Conservation (phyloP, 352 stramenopile species). For the Phytophthora sojae region DNA sequence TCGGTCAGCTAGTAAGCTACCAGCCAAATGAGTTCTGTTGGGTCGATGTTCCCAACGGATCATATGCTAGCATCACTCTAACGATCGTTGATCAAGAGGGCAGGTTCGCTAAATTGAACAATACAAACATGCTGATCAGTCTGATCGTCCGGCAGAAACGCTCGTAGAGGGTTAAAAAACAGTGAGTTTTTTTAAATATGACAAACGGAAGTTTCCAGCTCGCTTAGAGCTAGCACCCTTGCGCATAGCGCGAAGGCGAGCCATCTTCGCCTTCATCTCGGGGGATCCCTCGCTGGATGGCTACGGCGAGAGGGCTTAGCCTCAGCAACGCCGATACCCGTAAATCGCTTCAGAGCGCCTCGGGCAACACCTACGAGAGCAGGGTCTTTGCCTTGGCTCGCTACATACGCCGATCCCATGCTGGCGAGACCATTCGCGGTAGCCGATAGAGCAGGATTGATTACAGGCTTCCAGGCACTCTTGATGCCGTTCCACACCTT, state of each 20-base stretch:
- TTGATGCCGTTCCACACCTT: conserved; percentile 12
- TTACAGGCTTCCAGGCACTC: not conserved
- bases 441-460: conserved; percentile 1
- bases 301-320: no score
- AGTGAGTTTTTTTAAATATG: not conserved
- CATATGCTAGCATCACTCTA: no score
- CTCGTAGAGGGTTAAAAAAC: no score
- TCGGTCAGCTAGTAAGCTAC: no score
- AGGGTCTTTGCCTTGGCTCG: no score
- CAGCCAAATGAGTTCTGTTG: no score
- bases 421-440: conserved; percentile 5
- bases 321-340: no score
- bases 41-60: no score
- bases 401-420: conserved; percentile 1
- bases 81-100: not conserved
- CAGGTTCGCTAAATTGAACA: not conserved
- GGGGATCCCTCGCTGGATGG: not conserved
- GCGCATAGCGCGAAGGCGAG: not conserved
- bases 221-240: no score
- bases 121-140: not conserved
- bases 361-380: no score
- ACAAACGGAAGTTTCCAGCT: not conserved
- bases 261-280: not conserved
- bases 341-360: no score
- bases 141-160: not conserved